Evolutionary conservation across 2,329 filamentous ascomycete species (phyloP).

Genomic region (Fusarium sacchari): DNA sequence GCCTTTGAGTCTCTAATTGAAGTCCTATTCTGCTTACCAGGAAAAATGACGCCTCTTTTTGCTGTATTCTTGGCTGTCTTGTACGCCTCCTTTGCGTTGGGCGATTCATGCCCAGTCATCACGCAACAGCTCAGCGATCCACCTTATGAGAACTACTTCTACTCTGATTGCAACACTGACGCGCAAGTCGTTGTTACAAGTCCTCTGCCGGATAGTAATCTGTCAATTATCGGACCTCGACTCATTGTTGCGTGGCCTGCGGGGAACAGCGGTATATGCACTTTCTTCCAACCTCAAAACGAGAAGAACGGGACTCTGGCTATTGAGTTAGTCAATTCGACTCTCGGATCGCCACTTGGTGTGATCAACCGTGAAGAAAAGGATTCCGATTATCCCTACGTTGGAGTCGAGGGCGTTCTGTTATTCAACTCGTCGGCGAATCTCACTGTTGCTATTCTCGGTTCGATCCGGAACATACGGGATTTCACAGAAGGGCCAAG

Average conservation of each 20-base stretch:
- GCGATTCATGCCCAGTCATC: neutral
- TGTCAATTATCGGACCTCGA: conserved; percentile 66
- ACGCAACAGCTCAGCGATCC: conserved; percentile 58
- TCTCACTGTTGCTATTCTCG: conserved; percentile 66
- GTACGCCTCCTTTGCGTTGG: neutral
- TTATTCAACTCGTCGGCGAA: conserved; percentile 67
- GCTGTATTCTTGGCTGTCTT: neutral
- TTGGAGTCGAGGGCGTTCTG: conserved; percentile 64
- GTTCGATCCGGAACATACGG: conserved; percentile 70
- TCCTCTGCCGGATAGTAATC: conserved; percentile 62
- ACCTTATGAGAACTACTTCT: conserved; percentile 73
- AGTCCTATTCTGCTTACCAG: neutral
- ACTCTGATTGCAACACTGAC: conserved; percentile 69
- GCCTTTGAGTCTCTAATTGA: neutral
- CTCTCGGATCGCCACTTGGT: conserved; percentile 55
- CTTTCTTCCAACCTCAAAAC: conserved; percentile 65
- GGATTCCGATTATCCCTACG: conserved; percentile 50
- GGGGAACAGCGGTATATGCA: conserved; percentile 69
- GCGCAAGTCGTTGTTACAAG: conserved; percentile 70
- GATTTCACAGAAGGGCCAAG: conserved; percentile 70
- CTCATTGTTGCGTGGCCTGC: conserved; percentile 72
- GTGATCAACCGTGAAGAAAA: conserved; percentile 53
- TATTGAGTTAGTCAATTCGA: conserved; percentile 63
- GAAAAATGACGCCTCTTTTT: neutral
- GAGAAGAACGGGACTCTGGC: conserved; percentile 63